Base-by-base conservation (phyloP, 2,329 filamentous ascomycete genomes). In the Diplodia corticola region DNA sequence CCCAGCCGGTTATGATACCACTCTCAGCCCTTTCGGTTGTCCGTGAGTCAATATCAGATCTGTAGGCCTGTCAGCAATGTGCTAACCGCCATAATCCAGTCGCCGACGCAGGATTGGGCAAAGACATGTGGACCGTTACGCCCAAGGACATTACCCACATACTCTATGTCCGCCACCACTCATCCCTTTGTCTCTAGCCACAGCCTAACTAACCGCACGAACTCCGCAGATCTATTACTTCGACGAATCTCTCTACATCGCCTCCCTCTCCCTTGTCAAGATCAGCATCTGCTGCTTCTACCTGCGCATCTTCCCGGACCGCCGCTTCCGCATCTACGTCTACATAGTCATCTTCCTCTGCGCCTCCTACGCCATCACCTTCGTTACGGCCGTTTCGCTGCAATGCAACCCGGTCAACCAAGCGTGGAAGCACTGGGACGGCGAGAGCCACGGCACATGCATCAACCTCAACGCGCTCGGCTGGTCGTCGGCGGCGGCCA, bases 71-170 rank as follows among this genome's bases (percentile, higher is more conserved):
- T 2, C 40, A 7, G 15, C 6, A 1, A 30, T 33, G 10, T 2
- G 5, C 33, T 44, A 24, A 66, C 33, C 30, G 15, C 26, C 13
- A 12, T 24, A 10, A 9, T 7, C 2, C 33, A 71, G 54, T 68
- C n/a, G 63, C 63, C 54, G 69, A 72, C 24, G 77, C 79, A 59
- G 84, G 84, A 1, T 73, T 85, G 7, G 83, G 84, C 6, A 77
- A 71, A 20, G 84, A 86, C 55, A 76, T 85, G 17, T 86, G 84
- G 84, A 83, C 81, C 0, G 67, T 86, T 4, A 67, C 75, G 0
- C 72, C 76, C 0, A 71, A 76, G 0, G 69, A 78, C 17, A 79
- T 87, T 53, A 82, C 79, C 30, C 71, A 72, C 0, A 83, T 86
- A 30, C 72, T 77, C 35, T 73, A 74, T 20, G 51, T 68, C 5